Conservation (phyloP, 441 rosid species). For the Viola pubescens region DNA sequence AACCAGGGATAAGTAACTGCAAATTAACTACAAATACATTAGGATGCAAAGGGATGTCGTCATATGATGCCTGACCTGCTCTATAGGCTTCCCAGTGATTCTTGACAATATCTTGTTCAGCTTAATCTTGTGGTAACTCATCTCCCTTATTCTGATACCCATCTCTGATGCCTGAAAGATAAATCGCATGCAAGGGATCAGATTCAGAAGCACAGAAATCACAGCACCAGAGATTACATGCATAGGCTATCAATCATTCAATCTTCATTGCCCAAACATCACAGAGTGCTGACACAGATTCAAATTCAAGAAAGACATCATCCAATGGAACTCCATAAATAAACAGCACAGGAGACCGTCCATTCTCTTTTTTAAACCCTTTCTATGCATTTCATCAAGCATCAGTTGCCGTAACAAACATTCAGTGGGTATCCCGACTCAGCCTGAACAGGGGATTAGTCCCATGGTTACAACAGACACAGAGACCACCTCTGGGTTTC, state of each 20-base stretch:
- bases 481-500: too few relatives aligned
- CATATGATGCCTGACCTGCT: conserved; percentile 36
- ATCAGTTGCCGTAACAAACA: too few relatives aligned
- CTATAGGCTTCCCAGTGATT: conserved; percentile 58
- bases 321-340: background rate
- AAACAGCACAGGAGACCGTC: too few relatives aligned
- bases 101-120: conserved; percentile 75
- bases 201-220: background rate
- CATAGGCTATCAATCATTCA: background rate
- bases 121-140: conserved; percentile 67
- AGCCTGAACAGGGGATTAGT: too few relatives aligned
- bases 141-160: conserved; percentile 67
- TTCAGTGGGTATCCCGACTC: too few relatives aligned
- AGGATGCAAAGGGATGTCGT: background rate
- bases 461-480: too few relatives aligned
- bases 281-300: background rate
- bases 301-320: background rate
- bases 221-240: background rate
- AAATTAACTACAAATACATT: background rate
- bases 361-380: too few relatives aligned
- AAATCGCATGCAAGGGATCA: conserved; percentile 19
- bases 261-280: background rate
- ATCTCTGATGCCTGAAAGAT: conserved; percentile 54
- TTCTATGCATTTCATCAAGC: too few relatives aligned
- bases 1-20: background rate